phyloP scores from a whole-genome alignment of 1,284 basidiomycete genomes.

The Melampsora medusae region DNA sequence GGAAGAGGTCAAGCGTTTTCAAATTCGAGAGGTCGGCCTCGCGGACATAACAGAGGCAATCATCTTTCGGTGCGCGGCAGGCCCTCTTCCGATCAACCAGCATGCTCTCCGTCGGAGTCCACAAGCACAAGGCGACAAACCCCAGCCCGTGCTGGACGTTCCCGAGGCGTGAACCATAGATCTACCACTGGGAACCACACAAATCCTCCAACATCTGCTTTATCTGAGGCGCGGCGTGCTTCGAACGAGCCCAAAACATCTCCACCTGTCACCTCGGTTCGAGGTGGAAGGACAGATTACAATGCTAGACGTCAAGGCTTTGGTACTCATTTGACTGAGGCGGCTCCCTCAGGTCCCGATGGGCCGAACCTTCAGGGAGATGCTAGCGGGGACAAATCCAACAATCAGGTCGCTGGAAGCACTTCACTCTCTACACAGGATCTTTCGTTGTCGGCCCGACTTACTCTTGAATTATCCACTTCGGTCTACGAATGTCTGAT shows the following conservation, averaged over 20 bases:
- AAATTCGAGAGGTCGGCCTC: background rate
- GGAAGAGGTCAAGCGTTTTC: background rate
- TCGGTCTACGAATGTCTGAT: slow-evolving; percentile 38
- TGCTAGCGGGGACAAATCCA: background rate
- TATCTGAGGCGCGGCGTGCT: background rate
- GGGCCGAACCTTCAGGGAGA: background rate
- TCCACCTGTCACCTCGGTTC: background rate
- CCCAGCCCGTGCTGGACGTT: background rate
- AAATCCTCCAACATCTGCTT: background rate
- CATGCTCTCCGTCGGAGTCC: background rate
- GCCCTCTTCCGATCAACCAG: background rate
- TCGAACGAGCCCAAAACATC: background rate
- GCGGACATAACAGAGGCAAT: background rate
- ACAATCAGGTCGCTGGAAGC: background rate
- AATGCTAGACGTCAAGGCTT: background rate
- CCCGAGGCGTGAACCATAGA: background rate
- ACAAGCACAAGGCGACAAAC: background rate
- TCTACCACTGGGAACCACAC: too few species aligned
- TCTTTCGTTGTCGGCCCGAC: slow-evolving; percentile 29
- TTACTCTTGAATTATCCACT: slow-evolving; percentile 32
- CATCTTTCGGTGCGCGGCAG: background rate
- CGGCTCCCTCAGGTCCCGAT: background rate
- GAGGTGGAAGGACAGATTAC: background rate
- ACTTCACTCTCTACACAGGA: background rate
- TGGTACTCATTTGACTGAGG: background rate